Evolutionary conservation across 805 yeast species (phyloP).

Genomic region (Teunomyces pallodes): DNA sequence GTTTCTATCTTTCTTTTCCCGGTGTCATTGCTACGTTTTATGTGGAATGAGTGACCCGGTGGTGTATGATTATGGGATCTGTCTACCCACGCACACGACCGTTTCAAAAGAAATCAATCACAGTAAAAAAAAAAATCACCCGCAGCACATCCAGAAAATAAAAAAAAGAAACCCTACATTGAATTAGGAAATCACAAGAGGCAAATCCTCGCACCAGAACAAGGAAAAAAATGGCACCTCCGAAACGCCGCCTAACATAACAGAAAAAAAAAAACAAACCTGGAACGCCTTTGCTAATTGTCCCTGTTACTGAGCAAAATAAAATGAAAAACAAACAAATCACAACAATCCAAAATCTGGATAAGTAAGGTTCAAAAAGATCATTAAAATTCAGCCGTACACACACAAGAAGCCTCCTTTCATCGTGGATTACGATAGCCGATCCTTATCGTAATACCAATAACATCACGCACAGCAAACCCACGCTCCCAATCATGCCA

Average conservation of each 20-base stretch:
- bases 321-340: not conserved
- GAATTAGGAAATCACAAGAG: not conserved
- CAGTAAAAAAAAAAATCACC: not conserved
- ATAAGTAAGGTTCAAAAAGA: not conserved
- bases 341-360: not conserved
- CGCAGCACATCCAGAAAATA: not conserved
- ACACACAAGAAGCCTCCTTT: no score
- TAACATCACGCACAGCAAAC: no score
- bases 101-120: constrained; percentile 1
- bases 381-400: not conserved
- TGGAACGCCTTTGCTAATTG: not conserved
- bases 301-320: not conserved
- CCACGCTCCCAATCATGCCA: no score
- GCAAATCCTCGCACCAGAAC: not conserved
- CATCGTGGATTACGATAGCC: no score
- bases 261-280: not conserved
- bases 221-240: not conserved
- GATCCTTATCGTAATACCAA: no score
- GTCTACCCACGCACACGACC: not conserved
- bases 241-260: not conserved
- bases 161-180: not conserved
- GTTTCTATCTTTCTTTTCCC: no score
- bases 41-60: not conserved
- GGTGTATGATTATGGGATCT: not conserved
- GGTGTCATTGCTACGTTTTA: no score